phyloP scores from a whole-genome alignment of 306 rosid species.

The Neltuma alba region DNA sequence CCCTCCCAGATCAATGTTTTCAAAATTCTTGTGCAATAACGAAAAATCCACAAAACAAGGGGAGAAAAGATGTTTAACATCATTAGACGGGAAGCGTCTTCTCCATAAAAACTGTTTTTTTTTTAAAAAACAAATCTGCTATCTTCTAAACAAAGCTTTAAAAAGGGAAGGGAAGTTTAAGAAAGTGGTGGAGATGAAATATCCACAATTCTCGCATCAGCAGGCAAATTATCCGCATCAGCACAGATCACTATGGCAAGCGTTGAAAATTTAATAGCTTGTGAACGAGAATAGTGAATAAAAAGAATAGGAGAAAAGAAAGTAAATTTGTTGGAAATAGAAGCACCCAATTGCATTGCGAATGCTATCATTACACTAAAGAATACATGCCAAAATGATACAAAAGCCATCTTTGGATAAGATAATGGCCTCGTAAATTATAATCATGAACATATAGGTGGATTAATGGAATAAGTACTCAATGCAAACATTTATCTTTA shows the following conservation, averaged over 20 bases:
- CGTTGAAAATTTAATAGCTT: not conserved
- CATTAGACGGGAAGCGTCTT: not conserved
- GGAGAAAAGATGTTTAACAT: not conserved
- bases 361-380: not conserved
- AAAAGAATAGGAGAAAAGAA: not conserved
- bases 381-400: not conserved
- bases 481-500: not conserved
- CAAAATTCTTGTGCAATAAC: not conserved
- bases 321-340: constrained; percentile 4
- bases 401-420: not conserved
- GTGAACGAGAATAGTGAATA: not conserved
- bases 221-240: not conserved
- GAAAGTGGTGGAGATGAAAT: not conserved
- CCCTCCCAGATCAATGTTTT: not conserved
- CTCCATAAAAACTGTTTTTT: not conserved
- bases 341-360: too few relatives aligned
- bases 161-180: not conserved
- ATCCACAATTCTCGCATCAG: not conserved
- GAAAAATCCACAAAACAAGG: not conserved
- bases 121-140: not conserved
- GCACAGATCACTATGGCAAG: not conserved
- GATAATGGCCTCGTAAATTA: constrained; percentile 7
- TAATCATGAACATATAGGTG: not conserved
- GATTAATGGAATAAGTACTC: not conserved
- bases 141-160: not conserved